Conservation (phyloP, 306 rosid genomes). For the Malus asiatica region DNA sequence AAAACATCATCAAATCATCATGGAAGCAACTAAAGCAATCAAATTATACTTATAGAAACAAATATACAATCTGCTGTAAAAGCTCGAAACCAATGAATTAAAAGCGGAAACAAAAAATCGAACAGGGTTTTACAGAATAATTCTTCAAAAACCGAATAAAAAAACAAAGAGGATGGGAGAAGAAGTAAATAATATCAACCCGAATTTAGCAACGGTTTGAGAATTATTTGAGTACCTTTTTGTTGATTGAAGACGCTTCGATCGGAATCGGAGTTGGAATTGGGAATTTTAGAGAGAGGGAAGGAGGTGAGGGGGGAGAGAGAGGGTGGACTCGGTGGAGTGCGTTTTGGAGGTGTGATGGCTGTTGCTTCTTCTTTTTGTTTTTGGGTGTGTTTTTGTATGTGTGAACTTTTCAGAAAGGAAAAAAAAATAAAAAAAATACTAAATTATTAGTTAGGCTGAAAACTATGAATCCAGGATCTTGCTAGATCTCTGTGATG, state of each 20-base stretch:
- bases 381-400: neutral
- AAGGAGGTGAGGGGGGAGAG: neutral
- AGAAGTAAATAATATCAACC: neutral
- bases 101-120: neutral
- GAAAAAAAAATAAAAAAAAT: neutral
- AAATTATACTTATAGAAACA: neutral
- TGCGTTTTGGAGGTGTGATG: slow-evolving; percentile 4
- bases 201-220: neutral
- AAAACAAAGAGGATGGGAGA: neutral
- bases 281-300: slow-evolving; percentile 10
- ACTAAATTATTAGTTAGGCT: neutral
- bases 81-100: neutral
- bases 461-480: too few species aligned
- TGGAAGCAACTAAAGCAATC: neutral
- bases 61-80: neutral
- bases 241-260: slow-evolving; percentile 8
- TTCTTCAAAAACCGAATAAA: neutral
- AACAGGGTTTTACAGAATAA: neutral
- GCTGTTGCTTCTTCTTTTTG: neutral
- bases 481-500: fast-evolving
- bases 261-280: neutral
- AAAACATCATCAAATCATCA: neutral
- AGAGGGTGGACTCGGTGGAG: slow-evolving; percentile 19
- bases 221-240: neutral
- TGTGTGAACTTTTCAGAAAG: slow-evolving; percentile 5